Base-by-base conservation (phyloP, 169 alveolate genomes). In the Condylostoma magnum region DNA sequence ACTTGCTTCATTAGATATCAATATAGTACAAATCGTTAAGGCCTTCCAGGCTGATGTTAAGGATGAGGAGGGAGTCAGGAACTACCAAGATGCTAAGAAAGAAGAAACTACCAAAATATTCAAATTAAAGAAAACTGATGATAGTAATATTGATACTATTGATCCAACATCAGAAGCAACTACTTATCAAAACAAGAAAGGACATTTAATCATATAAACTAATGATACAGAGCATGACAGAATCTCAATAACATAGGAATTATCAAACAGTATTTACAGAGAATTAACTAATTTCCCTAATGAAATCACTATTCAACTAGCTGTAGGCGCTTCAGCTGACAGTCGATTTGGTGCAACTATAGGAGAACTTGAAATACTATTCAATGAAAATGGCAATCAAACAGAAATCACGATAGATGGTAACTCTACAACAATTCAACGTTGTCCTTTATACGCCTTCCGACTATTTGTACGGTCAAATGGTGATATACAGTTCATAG, bases 1-100 rank as follows among this genome's bases (percentile, higher is more conserved):
- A 28, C 41, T 63, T 5, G 2, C 46, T 1, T 63, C 73, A 2
- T 41, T 63, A 38, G 73, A 63, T 2, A 63, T 63, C 41, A 54
- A 54, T 18, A 46, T 43, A 3, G 3, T 12, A 4, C 18, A 31
- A 63, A 63, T 63, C 0, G 22, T 63, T 22, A 63, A 63, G 6
- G 38, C 58, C 41, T 63, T 63, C 30, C 58, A 63, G 0, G 6
- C 3, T 8, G 73, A 57, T 6, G 27, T 63, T 22, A 63, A 41
- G n/a, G 54, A 37, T 8, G 25, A 8, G 20, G 73, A 63, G 3
- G 60, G 30, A 12, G 41, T 63, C 5, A 34, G 38, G 5, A 6
- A 10, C 25, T 63, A 43, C 12, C 34, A 22, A 25, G 73, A 63
- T 8, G 58, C 73, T 12, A 57, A 0, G 27, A 33, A 15, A 41